Evolutionary conservation across 2,329 filamentous ascomycete species (phyloP), one percentile per base, ranked within the genome.

Genomic region (Monosporascus sp.): DNA sequence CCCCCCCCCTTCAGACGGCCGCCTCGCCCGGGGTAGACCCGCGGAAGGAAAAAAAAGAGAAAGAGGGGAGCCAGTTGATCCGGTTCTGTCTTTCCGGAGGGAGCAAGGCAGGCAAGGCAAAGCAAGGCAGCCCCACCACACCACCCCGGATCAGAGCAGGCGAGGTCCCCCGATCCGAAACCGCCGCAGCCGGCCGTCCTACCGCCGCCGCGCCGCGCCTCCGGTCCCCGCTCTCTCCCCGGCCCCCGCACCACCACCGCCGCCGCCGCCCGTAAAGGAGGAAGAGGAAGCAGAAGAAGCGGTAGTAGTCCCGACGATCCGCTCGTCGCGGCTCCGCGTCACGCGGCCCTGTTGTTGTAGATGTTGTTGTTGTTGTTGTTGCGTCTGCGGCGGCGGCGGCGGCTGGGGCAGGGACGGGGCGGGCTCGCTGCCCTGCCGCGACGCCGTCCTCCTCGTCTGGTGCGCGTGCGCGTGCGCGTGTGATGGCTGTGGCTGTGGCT

Each of bases 241-340:
- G 27, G 27, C 27, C 8, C 8, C 27, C 3, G 27, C 27, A 1
- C 7, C 25, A 0, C 7, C 25, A 4, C 27, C 27, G 27, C 27
- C 25, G 1, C 27, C 27, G 27, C 27, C 27, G 9, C 27, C 27
- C 27, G 27, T 31, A 14, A 31, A 14, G 3, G 27, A 31, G 1
- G 27, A 31, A 5, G 27, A 31, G 2, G 27, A 11, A 8, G 27
- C 9, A 14, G 27, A 11, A 5, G 27, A 27, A 27, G 27, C 1
- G 2, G 27, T 4, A 25, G 41, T 38, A 41, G 45, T 3, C 43
- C 55, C 7, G 55, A 55, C 65, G 24, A 66, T 65, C 8, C 66
- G 56, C 57, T 68, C 66, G 11, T 67, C 66, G 11, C 65, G 57
- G 37, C 63, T 67, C 46, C 66, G 58, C 38, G 65, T 68, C 55